phyloP scores from a whole-genome alignment of 2,329 filamentous ascomycete species.

The Colletotrichum paranaense region DNA sequence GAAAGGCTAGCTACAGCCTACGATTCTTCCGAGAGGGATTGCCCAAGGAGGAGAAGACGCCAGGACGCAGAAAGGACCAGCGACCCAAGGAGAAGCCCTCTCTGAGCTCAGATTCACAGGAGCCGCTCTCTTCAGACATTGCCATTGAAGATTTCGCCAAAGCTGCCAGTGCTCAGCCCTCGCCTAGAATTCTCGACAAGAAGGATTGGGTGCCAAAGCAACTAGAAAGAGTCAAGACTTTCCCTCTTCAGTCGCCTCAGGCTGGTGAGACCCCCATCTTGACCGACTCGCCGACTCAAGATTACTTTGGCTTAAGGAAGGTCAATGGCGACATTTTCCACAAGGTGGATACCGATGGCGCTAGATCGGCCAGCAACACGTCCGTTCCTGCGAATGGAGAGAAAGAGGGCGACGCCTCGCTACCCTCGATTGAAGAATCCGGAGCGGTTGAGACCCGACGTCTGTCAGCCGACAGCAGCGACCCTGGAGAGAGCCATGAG shows the following conservation, averaged over 20 bases:
- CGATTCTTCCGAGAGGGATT: conserved; percentile 75
- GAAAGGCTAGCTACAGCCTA: conserved; percentile 75
- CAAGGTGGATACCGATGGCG: conserved; percentile 29
- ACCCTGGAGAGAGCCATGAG: conserved; percentile 52
- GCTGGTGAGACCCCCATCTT: conserved; percentile 29
- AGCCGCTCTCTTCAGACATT: conserved; percentile 27
- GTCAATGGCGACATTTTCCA: conserved; percentile 36
- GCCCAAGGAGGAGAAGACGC: conserved; percentile 65
- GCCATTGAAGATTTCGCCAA: conserved; percentile 35
- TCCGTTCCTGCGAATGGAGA: conserved; percentile 20
- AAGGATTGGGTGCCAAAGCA: conserved; percentile 36
- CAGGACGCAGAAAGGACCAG: conserved; percentile 60
- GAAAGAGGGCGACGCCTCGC: conserved; percentile 24
- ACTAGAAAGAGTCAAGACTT: conserved; percentile 28
- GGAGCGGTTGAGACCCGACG: conserved; percentile 42
- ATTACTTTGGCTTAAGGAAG: conserved; percentile 36
- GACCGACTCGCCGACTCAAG: conserved; percentile 35
- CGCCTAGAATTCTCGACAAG: conserved; percentile 38
- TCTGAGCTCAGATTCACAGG: conserved; percentile 46
- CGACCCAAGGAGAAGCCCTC: conserved; percentile 55
- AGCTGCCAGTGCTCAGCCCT: conserved; percentile 21
- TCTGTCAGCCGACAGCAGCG: conserved; percentile 52
- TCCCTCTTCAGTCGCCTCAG: conserved; percentile 32
- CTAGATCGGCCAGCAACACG: conserved; percentile 10
- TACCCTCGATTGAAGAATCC: neutral